Percentiles rank a stretch among this genome's conserved stretches.
These are phyloP conservation scores for Rhizomucor miehei DNA, from an alignment of 371 early-diverging fungal genomes.

Conservation along the genomic window DNA sequence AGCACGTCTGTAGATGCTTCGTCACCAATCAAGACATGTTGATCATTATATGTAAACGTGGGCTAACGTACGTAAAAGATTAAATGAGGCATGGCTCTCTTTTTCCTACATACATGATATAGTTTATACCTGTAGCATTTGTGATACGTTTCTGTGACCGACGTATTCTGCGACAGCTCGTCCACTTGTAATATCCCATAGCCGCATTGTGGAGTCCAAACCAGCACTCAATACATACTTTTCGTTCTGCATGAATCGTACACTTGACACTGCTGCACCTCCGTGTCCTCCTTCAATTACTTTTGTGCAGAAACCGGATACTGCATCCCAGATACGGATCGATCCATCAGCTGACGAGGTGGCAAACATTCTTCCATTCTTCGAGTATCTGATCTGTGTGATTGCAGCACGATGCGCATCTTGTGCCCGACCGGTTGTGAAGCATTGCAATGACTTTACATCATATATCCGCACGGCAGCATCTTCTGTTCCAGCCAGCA, in stretches of 20 bases:
- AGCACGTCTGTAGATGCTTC: conserved; percentile 61
- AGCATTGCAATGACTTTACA: conserved; percentile 79
- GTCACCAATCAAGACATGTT: conserved; percentile 75
- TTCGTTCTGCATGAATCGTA: conserved; percentile 71
- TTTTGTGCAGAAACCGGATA: conserved; percentile 67
- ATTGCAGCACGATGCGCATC: conserved; percentile 69
- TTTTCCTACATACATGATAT: not conserved
- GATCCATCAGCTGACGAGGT: conserved; percentile 81
- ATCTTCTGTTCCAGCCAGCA: conserved; percentile 72
- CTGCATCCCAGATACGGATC: conserved; percentile 87
- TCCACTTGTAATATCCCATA: conserved; percentile 86
- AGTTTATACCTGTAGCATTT: conserved; percentile 41
- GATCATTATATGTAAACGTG: conserved; percentile 74
- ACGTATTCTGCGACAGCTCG: conserved; percentile 62
- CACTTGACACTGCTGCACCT: conserved; percentile 72
- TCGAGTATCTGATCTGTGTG: conserved; percentile 72
- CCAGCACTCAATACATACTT: conserved; percentile 80
- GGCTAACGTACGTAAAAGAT: conserved; percentile 26
- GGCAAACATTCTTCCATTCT: conserved; percentile 70
- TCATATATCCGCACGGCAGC: conserved; percentile 81
- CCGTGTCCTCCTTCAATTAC: conserved; percentile 74
- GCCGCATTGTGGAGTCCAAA: conserved; percentile 65
- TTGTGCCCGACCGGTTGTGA: conserved; percentile 46
- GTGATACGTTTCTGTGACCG: conserved; percentile 60
- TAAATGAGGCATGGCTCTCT: not conserved